A percentile compares a stretch with the other conserved stretches of the same genome.
phyloP scores from a whole-genome alignment of 2,329 filamentous ascomycete genomes.

The Stagonosporopsis rhizophila region DNA sequence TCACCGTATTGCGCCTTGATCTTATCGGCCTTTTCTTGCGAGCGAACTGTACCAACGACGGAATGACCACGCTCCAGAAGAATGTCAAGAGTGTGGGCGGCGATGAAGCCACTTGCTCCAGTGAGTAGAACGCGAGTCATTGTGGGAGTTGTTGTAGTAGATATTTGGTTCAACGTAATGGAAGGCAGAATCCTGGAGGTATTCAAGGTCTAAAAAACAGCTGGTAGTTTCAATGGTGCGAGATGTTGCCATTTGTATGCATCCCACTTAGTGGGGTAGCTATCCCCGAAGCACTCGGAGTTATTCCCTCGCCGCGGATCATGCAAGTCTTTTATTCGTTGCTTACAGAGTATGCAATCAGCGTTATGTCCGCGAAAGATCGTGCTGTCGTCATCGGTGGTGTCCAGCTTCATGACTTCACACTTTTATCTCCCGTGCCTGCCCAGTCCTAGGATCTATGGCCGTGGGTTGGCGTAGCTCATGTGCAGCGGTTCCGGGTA shows the following conservation, averaged over 20 bases:
- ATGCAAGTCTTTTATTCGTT: constrained; percentile 15
- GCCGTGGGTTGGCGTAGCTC: constrained; percentile 8
- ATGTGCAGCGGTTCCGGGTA: constrained; percentile 15
- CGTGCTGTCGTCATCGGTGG: constrained; percentile 11
- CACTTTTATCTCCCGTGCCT: constrained; percentile 8
- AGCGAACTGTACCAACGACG: constrained; percentile 69
- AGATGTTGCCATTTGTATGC: constrained; percentile 18
- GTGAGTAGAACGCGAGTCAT: constrained; percentile 53
- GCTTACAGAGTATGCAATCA: constrained; percentile 11
- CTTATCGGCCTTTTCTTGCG: constrained; percentile 66
- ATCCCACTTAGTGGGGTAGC: constrained; percentile 20
- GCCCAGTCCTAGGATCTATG: constrained; percentile 16
- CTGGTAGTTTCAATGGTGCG: constrained; percentile 2
- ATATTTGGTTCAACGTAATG: background rate
- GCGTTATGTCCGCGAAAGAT: constrained; percentile 13
- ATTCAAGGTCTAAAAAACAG: background rate
- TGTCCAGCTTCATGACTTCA: constrained; percentile 4
- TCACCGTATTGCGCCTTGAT: constrained; percentile 62
- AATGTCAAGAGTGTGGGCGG: constrained; percentile 68
- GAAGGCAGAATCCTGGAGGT: background rate
- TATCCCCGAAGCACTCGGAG: constrained; percentile 6
- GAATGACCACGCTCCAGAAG: constrained; percentile 64
- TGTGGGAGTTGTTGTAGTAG: background rate
- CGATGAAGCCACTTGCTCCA: constrained; percentile 70
- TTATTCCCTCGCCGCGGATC: constrained; percentile 19